Evolutionary conservation across 2,329 filamentous ascomycete species (phyloP).

Genomic region (Colletotrichum sp.): DNA sequence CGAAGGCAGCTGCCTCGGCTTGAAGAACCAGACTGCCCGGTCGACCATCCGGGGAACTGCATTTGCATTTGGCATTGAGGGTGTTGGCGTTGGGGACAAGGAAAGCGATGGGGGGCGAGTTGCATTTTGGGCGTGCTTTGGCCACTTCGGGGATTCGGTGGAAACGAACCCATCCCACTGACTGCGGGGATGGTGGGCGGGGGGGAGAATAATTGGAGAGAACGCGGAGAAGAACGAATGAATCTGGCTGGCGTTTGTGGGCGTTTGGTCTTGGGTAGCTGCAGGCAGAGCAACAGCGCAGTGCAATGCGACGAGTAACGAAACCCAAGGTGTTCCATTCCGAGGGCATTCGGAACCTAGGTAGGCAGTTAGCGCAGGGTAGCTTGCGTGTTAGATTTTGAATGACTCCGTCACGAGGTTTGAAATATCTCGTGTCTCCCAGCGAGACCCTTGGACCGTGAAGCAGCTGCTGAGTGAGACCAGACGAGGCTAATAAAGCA

Average conservation of each 20-base stretch:
- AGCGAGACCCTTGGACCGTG: neutral
- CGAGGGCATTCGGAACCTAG: neutral
- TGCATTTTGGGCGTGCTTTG: neutral
- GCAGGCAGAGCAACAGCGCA: neutral
- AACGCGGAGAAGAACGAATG: neutral
- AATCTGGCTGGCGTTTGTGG: constrained; percentile 2
- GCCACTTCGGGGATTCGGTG: constrained; percentile 5
- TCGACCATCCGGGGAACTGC: neutral
- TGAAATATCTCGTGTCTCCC: neutral
- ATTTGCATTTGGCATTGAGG: neutral
- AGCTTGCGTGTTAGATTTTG: neutral
- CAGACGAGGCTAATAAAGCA: neutral
- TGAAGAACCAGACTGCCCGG: neutral
- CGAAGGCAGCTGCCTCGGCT: neutral
- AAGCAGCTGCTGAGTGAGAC: neutral
- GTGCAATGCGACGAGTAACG: neutral
- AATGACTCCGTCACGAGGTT: neutral
- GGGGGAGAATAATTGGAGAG: neutral
- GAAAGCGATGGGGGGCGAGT: neutral
- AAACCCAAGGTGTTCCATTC: neutral
- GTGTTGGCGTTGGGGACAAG: neutral
- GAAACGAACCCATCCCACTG: neutral
- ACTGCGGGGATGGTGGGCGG: neutral
- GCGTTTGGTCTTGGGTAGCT: neutral
- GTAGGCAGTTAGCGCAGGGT: neutral